Evolutionary conservation across 2,329 filamentous ascomycete genomes (phyloP).

Genomic region (Coniella vitis): DNA sequence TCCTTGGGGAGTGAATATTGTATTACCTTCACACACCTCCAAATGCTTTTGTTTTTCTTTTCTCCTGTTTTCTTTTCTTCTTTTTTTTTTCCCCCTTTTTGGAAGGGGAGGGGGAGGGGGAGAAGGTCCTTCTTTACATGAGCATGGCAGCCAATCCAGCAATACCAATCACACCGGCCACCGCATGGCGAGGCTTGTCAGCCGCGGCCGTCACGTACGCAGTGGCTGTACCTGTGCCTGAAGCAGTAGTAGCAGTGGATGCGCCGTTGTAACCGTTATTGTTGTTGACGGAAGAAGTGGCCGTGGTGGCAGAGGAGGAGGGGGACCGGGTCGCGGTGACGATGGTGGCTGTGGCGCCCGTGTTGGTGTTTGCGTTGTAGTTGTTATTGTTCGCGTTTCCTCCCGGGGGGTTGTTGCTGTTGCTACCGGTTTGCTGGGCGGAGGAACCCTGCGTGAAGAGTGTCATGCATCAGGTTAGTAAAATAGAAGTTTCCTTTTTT

Average conservation of each 20-base stretch:
- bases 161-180: conserved; percentile 3
- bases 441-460: too few relatives aligned
- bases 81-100: neutral
- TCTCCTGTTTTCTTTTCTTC: neutral
- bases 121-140: conserved; percentile 21
- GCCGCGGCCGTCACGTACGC: conserved; percentile 22
- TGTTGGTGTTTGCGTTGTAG: neutral
- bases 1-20: too few relatives aligned
- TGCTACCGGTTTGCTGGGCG: too few relatives aligned
- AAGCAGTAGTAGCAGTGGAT: conserved; percentile 15
- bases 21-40: too few relatives aligned
- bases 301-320: too few relatives aligned
- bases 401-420: too few relatives aligned
- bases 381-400: too few relatives aligned
- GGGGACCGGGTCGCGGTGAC: conserved; percentile 1
- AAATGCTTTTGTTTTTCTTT: neutral
- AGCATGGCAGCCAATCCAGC: conserved; percentile 16
- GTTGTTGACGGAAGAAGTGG: neutral
- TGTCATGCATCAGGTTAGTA: too few relatives aligned
- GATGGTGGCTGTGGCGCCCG: neutral
- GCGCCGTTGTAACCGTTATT: conserved; percentile 11
- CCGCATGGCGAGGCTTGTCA: conserved; percentile 1
- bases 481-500: too few relatives aligned
- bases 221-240: conserved; percentile 17
- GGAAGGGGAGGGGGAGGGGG: neutral